These are phyloP conservation scores for Melaleuca alternifolia DNA, from an alignment of 345 rosid species.

Conservation along the genomic window DNA sequence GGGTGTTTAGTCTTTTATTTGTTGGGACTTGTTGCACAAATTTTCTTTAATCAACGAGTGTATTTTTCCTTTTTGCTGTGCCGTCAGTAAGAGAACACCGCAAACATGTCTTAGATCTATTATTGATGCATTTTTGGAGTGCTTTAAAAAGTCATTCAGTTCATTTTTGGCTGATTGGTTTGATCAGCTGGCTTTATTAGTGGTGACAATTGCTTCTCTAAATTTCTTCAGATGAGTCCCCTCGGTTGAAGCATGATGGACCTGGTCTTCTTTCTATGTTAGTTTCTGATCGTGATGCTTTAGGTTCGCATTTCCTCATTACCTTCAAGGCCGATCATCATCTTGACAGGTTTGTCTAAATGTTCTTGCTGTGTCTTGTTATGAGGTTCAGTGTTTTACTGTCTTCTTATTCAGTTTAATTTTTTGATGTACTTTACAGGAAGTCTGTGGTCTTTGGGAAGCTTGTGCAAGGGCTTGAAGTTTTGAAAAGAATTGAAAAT, in stretches of 20 bases:
- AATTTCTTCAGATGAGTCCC: constrained; percentile 61
- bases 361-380: not conserved
- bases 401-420: not conserved
- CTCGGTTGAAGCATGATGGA: constrained; percentile 71
- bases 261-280: constrained; percentile 85
- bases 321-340: constrained; percentile 74
- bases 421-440: constrained; percentile 23
- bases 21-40: not conserved
- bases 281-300: constrained; percentile 60
- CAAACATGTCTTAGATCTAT: not conserved
- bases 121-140: not conserved
- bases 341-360: constrained; percentile 59
- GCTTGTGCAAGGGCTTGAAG: constrained; percentile 76
- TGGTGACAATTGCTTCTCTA: not conserved
- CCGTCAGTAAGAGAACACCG: not conserved
- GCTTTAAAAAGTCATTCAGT: not conserved
- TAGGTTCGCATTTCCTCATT: constrained; percentile 79
- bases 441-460: constrained; percentile 80
- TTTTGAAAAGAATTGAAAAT: constrained; percentile 74
- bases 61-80: not conserved
- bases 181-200: not conserved
- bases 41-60: not conserved
- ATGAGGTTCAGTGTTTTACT: not conserved
- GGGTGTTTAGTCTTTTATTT: not conserved
- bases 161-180: not conserved